Evolutionary conservation across 1,139 yeast species (phyloP).

Genomic region (Pichia sp.): DNA sequence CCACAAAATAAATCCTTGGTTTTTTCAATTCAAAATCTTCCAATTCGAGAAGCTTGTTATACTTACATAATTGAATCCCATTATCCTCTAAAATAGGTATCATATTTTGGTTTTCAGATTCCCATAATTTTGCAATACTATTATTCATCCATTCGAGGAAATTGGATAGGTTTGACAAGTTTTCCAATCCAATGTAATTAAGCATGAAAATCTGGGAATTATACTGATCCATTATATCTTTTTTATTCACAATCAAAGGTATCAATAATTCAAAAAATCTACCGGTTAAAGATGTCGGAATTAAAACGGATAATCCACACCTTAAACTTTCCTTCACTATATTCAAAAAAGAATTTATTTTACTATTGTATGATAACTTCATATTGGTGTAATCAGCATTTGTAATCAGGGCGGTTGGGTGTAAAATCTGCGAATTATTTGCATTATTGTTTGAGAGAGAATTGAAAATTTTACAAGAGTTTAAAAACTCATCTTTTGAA

Average conservation of each 20-base stretch:
- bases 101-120: conserved; percentile 30
- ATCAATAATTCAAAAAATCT: conserved; percentile 71
- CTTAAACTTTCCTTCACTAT: conserved; percentile 59
- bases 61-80: conserved; percentile 49
- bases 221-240: neutral
- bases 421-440: conserved; percentile 29
- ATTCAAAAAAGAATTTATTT: conserved; percentile 58
- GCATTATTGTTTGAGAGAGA: conserved; percentile 57
- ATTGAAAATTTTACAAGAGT: conserved; percentile 56
- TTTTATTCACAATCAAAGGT: conserved; percentile 31
- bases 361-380: conserved; percentile 51
- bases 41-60: conserved; percentile 45
- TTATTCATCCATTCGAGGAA: conserved; percentile 96
- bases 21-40: conserved; percentile 28
- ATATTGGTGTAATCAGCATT: conserved; percentile 62
- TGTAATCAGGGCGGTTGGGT: conserved; percentile 78
- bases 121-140: conserved; percentile 75
- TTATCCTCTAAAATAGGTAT: conserved; percentile 68
- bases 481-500: conserved; percentile 76
- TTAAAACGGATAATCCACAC: conserved; percentile 65
- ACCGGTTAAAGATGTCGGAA: conserved; percentile 83
- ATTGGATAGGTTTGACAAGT: conserved; percentile 74
- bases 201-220: conserved; percentile 43
- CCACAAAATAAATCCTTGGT: conserved; percentile 76
- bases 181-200: conserved; percentile 73